Base-by-base conservation (phyloP, 1,139 yeast genomes). In the Sugiyamaella neomexicana region DNA sequence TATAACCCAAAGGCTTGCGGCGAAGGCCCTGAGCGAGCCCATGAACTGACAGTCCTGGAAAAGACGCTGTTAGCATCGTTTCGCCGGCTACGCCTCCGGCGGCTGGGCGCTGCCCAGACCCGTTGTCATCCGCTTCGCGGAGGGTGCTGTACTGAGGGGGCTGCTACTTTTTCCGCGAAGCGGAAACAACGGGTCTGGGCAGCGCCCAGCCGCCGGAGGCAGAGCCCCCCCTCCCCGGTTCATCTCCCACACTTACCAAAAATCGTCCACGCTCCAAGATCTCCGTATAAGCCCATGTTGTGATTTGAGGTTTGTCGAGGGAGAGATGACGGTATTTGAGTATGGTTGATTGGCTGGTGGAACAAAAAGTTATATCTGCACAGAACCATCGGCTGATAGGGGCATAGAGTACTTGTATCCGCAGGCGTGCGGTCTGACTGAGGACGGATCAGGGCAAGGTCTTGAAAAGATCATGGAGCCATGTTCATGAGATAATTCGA, bases 11-110 rank as follows among this genome's bases (percentile, higher is more conserved):
- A 8, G 73, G 73, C 61, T 69, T 69, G 55, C 67, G 68, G 46
- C 72, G 71, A 50, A 70, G 58, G 42, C 72, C 72, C 57, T 69
- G 69, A 25, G 74, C 72, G 29, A 70, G 62, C 44, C 69, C 72
- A 56, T 70, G 71, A 44, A 67, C 71, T 49, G 65, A 61, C 29
- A 64, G 67, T 50, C 73, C 73, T 65, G 40, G 23, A 23, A 3
- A 15, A n/a, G n/a, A n/a, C n/a, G n/a, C n/a, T 31, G 52, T 48
- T 48, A 48, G 52, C 43, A 29, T n/a, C n/a, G n/a, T n/a, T n/a
- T n/a, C n/a, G n/a, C n/a, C n/a, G n/a, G n/a, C 12, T 3, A 4
- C 16, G 46, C 37, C 46, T 43, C 38, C 46, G 38, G 46, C 46
- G 20, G n/a, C 38, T 23, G 32, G 32, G 32, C 32, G 15, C 32